Evolutionary conservation across 805 yeast genomes (phyloP), one percentile per base, ranked within the genome.

Genomic region (Ogataea methylovora): DNA sequence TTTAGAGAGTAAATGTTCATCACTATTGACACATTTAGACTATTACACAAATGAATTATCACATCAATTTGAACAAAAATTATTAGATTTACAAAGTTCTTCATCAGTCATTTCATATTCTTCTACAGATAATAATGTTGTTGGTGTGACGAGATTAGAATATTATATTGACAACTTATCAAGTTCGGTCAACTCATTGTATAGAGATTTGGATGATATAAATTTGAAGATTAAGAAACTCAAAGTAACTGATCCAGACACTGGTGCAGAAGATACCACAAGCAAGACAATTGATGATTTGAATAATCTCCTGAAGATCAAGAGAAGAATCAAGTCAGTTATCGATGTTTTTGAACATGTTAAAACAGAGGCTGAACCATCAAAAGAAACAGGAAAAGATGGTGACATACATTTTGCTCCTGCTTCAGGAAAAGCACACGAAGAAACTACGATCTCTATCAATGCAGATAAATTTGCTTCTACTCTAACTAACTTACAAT

Each of bases 131-230:
- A 8, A 24, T 33, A 44, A 46, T 12, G 38, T 58, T 16, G 48
- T 52, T 20, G 70, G 72, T 8, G 65, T 75, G 1, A 71, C 82
- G 8, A 64, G 84, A 39, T 56, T 82, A 30, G 82, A 79, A 43
- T 80, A 80, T 52, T 80, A 79, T 48, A 58, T 77, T 28, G 81
- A 77, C 29, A 71, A 79, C 1, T 54, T 81, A 30, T 66, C 72
- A 12, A 71, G 75, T 34, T 70, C 85, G 0, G 71, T 79, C 17
- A 63, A 70, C 28, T 64, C 83, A 3, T 51, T 81, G 26, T 69
- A 73, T 30, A 61, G 65, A 5, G 79, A 76, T 36, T 48, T 77
- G 15, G 38, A 40, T 0, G 50, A 49, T 4, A 55, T 65, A 18
- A 54, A 54, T 19, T 17, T 23, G 16, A 46, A 60, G 37, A 32